A percentile compares a stretch with the other conserved stretches of the same genome.
These are phyloP conservation scores for Nitzschia palea DNA, from an alignment of 108 stramenopile genomes.

Conservation along the genomic window DNA sequence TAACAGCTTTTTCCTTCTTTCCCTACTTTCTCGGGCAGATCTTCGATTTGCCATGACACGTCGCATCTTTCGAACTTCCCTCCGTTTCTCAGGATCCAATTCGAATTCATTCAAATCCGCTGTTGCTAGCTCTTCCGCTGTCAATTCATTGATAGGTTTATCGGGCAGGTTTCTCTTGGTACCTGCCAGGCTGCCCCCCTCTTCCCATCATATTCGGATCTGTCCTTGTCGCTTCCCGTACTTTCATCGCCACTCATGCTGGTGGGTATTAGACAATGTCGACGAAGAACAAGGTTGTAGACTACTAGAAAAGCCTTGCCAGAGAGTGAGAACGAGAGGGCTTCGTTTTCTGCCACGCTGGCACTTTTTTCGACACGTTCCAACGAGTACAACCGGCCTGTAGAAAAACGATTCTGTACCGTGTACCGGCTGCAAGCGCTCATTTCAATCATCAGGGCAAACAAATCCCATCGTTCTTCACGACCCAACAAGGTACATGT, in stretches of 20 bases:
- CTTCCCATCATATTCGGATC: neutral
- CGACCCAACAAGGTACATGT: too few species aligned
- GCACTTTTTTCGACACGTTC: neutral
- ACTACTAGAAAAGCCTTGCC: too few species aligned
- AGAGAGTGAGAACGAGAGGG: neutral
- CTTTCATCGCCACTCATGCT: neutral
- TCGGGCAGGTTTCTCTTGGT: constrained; percentile 4
- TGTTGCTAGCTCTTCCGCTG: constrained; percentile 7
- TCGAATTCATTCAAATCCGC: constrained; percentile 25
- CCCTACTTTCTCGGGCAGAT: constrained; percentile 45
- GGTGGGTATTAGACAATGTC: too few species aligned
- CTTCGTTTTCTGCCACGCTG: neutral
- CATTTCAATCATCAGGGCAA: too few species aligned
- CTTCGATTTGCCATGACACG: constrained; percentile 54
- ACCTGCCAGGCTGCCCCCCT: neutral
- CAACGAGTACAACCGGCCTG: too few species aligned
- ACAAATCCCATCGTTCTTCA: too few species aligned
- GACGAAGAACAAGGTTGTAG: too few species aligned
- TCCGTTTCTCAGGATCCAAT: constrained; percentile 39
- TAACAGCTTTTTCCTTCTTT: constrained; percentile 44
- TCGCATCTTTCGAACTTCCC: constrained; percentile 44
- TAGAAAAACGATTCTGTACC: too few species aligned
- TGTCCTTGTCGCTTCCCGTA: neutral
- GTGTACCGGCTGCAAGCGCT: too few species aligned
- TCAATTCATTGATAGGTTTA: constrained; percentile 6